Conservation (phyloP, 768 basidiomycete genomes). For the Mycena belliarum region DNA sequence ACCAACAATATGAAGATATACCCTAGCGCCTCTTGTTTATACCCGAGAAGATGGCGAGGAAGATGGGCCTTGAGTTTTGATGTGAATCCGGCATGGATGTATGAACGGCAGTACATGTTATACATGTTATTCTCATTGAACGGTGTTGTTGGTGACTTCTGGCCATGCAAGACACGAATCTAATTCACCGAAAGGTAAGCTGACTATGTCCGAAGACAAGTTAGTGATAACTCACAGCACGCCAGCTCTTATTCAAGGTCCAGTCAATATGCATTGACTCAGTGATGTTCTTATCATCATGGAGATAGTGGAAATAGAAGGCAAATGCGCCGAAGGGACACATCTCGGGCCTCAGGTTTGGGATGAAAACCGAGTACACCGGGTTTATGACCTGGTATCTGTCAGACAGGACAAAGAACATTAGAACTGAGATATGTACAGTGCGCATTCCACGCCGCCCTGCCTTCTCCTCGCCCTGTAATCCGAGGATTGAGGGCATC, state of each 20-base stretch:
- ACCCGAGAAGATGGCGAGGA: background rate
- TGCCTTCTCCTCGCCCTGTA: conserved; percentile 32
- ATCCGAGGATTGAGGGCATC: conserved; percentile 25
- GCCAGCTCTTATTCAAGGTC: background rate
- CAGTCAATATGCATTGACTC: background rate
- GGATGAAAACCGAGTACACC: background rate
- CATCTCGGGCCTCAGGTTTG: background rate
- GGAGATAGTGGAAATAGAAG: conserved; percentile 2
- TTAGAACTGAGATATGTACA: background rate
- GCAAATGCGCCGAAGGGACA: conserved; percentile 5
- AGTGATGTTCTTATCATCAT: background rate
- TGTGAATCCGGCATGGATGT: background rate
- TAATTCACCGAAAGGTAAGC: background rate
- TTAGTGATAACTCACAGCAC: background rate
- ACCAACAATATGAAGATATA: background rate
- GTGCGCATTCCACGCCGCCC: conserved; percentile 10
- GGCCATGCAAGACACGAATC: background rate
- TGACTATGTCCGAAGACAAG: too few species aligned
- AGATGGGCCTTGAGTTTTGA: background rate
- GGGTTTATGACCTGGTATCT: conserved; percentile 4
- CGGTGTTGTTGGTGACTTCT: background rate
- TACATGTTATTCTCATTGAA: background rate
- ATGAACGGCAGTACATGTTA: background rate
- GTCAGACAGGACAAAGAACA: background rate
- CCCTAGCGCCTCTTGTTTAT: conserved; percentile 1